Evolutionary conservation across 192 early-diverging fungal genomes (phyloP), one percentile per base, ranked within the genome.

Genomic region (Podila epicladia): DNA sequence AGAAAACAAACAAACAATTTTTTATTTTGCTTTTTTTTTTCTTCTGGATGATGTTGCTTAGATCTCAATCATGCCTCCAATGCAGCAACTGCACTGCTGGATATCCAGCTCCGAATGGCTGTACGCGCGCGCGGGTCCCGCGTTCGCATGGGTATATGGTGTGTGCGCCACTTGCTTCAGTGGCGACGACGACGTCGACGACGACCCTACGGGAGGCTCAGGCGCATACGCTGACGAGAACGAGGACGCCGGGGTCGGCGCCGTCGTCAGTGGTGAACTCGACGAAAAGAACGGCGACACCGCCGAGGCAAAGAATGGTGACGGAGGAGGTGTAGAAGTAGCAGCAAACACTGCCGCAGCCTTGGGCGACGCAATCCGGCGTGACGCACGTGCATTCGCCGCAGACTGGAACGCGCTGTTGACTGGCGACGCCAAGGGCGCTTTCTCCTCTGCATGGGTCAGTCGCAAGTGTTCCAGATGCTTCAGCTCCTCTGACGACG

Each of bases 51-150:
- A 15, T 45, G 41, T 8, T 41, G 12, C 9, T 60, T 35, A 75
- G 22, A 75, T 69, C 17, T 75, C 73, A 20, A 75, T 75, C 67
- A 75, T 37, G 5, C 22, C 22, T 22, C 73, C 73, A 41, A 75
- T 75, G 53, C 73, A 75, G 38, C 73, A 75, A 31, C 73, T 75
- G 31, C 73, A 75, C n/a, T 69, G 66, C 73, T 75, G 67, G 41
- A 75, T 41, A 33, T 69, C 73, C 59, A 61, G 63, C n/a, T 75
- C 67, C 29, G 38, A 53, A 45, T 6, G 49, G 33, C 19, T 26
- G 20, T 37, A 13, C 24, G 49, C 53, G 31, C 22, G 62, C 32
- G 31, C 22, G 9, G 11, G 26, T 19, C 33, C 33, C 33, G 26
- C 31, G 29, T 3, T 13, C 5, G 31, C 59, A 37, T 61, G 59